Evolutionary conservation across 805 yeast species (phyloP).

Genomic region (Kazachstania kunashirensis): DNA sequence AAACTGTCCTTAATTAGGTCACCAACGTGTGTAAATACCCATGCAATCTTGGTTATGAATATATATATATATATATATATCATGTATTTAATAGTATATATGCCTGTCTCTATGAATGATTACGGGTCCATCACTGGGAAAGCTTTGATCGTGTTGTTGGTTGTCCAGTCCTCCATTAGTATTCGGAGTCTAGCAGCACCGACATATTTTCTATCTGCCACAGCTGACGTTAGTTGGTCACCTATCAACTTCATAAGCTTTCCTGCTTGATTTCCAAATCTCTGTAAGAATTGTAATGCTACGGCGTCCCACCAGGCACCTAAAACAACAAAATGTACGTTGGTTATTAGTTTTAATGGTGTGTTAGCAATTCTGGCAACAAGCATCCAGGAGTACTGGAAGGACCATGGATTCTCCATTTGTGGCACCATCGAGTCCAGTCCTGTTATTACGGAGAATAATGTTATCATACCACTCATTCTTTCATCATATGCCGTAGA

Average conservation of each 20-base stretch:
- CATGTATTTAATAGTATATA: no score
- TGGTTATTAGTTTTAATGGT: conserved; percentile 39
- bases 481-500: conserved; percentile 73
- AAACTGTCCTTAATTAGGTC: no score
- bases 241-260: conserved; percentile 48
- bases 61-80: no score
- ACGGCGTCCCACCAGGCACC: conserved; percentile 92
- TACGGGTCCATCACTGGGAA: conserved; percentile 31
- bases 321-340: conserved; percentile 60
- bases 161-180: conserved; percentile 70
- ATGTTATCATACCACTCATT: conserved; percentile 73
- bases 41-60: no score
- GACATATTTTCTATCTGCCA: conserved; percentile 45
- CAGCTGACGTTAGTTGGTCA: conserved; percentile 43
- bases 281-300: conserved; percentile 43
- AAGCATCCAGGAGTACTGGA: conserved; percentile 55
- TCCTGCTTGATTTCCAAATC: conserved; percentile 59
- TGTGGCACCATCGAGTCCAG: conserved; percentile 14
- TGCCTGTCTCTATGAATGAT: no score
- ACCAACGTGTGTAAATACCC: no score
- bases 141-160: conserved; percentile 35
- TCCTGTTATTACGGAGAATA: conserved; percentile 69
- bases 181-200: conserved; percentile 72
- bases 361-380: conserved; percentile 63
- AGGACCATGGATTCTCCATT: conserved; percentile 4